Evolutionary conservation across 1,284 basidiomycete species (phyloP), one percentile per base, ranked within the genome.

Genomic region (Ceratobasidium sp.): DNA sequence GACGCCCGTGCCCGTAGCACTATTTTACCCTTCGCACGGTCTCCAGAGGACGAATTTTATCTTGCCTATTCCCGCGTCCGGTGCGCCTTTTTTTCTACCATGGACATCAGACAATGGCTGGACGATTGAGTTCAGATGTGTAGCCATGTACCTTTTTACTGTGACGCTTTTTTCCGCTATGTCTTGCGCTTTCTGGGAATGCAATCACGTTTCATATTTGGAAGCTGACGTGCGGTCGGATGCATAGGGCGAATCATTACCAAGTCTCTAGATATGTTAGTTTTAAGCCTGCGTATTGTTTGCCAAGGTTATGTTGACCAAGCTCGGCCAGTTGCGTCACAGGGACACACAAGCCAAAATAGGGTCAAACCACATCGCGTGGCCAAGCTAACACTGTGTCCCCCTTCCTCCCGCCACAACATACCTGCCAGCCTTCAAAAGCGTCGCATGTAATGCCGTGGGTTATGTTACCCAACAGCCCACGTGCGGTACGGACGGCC

Each of bases 81-180:
- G 61, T 24, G 62, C 41, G 29, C 43, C n/a, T 41, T 29, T 49
- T 34, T 46, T 19, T 3, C 8, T 16, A 31, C 14, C 41, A 22
- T 63, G 43, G 43, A 46, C 43, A 46, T 37, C 51, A 31, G n/a
- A 5, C 51, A 29, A 49, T 64, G 62, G 62, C 62, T 64, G 62
- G 62, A 64, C 62, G 46, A 64, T 64, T 49, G 62, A 46, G 51
- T 27, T 64, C 29, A 27, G 43, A 64, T 51, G 29, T 63, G 61
- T 63, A 39, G 39, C 43, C 41, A 41, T 63, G 48, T 29, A 41
- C 56, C 34, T 59, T 34, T 64, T 64, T 16, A 29, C 62, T 46
- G 51, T 49, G 11, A 61, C 39, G 39, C 43, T 49, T 51, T 64
- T 8, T 58, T 54, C 22, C 53, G 11, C n/a, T 46, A 11, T 41